Percentiles rank a stretch among this genome's conserved stretches.
Conservation (phyloP, 352 stramenopile genomes). For the Pythium aphanidermatum region DNA sequence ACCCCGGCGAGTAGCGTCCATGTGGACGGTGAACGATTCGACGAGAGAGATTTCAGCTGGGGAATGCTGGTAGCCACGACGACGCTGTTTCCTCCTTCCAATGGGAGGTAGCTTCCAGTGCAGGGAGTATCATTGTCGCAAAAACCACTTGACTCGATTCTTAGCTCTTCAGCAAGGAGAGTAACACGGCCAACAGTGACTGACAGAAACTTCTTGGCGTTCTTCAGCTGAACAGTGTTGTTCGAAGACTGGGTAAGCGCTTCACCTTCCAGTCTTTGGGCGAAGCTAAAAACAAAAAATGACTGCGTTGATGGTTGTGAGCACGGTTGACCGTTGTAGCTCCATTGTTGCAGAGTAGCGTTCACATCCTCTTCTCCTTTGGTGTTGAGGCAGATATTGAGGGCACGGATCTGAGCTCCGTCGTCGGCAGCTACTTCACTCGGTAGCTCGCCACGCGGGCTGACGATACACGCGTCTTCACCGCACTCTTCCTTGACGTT, state of each 20-base stretch:
- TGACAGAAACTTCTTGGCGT: conserved; percentile 18
- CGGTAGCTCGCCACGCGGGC: conserved; percentile 10
- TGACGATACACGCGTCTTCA: conserved; percentile 17
- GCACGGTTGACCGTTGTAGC: too few species aligned
- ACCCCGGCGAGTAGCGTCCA: conserved; percentile 5
- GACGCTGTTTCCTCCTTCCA: conserved; percentile 1
- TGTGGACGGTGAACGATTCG: background rate
- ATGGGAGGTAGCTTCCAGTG: conserved; percentile 4
- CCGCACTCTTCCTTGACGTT: conserved; percentile 25
- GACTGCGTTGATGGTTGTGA: conserved; percentile 1
- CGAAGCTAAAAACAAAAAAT: conserved; percentile 18
- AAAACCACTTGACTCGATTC: background rate
- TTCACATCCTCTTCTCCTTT: conserved; percentile 10
- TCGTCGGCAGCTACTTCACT: conserved; percentile 9
- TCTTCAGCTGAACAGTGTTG: conserved; percentile 19
- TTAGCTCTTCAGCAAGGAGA: too few species aligned
- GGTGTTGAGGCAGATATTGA: conserved; percentile 9
- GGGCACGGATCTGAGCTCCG: conserved; percentile 10
- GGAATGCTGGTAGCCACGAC: background rate
- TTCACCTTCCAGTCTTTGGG: conserved; percentile 17
- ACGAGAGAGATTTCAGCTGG: too few species aligned
- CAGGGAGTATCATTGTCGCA: background rate
- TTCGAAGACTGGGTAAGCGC: conserved; percentile 7
- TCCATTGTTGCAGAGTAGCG: conserved; percentile 1
- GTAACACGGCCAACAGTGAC: conserved; percentile 12